Base-by-base conservation (phyloP, 2,329 filamentous ascomycete species). In the Venturiaceae sp. region DNA sequence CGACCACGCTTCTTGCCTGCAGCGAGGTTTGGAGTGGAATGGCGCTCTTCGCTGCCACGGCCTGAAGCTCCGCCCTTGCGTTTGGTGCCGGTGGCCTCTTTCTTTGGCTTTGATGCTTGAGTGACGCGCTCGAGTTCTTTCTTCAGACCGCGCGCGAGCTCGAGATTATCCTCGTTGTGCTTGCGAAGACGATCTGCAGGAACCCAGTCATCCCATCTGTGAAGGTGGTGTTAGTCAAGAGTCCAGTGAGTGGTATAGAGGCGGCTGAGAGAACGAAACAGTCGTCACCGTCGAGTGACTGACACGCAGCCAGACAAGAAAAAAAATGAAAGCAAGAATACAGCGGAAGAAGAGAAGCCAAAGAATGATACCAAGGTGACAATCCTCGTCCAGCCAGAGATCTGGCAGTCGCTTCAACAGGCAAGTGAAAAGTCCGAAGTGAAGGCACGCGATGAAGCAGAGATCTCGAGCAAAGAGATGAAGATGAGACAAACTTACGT, bases 161-260 rank as follows among this genome's bases (percentile, higher is more conserved):
- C 90, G 69, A 90, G 89, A 75, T 97, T 96, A 75, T 97, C 94
- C 59, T 95, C 90, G 55, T 86, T 96, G 71, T 92, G 87, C 75
- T 96, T 96, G 69, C 92, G 87, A 61, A 99, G 86, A 64, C 94
- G 89, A 71, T 97, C 92, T 73, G 91, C 86, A 23, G 89, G 84
- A 47, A 97, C 94, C 92, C 92, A 97, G 76, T 99, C 94, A 76
- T 99, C 94, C 94, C 94, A 99, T 62, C 85, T 88, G 68, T 63
- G 19, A 36, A 44, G 14, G 34, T 30, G 34, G 62, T 30, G 34
- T 58, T 39, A 59, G 63, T 16, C 26, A 30, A 2, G 5, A 30
- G 23, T 4, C 30, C 23, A 14, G 13, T 47, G 44, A n/a, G 11
- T 16, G 44, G 1, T 47, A 16, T 28, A 4, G 13, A 28, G 58